Evolutionary conservation across 306 rosid genomes (phyloP).

Genomic region (Cicer cuneatum): DNA sequence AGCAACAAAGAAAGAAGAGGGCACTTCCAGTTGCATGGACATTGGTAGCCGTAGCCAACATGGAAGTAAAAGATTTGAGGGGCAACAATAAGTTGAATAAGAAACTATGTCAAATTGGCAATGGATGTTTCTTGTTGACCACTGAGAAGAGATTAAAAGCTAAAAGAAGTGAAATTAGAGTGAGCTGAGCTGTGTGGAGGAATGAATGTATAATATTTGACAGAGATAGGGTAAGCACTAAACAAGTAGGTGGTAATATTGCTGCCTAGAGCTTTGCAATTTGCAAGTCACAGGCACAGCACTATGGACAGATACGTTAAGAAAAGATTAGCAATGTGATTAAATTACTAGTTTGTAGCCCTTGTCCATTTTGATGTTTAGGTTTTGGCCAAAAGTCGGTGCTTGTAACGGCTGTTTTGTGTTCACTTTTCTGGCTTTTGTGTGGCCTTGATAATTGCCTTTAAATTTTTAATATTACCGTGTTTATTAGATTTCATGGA

Average conservation of each 20-base stretch:
- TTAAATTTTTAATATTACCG: not conserved
- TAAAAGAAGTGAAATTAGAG: conserved; percentile 25
- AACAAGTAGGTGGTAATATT: conserved; percentile 24
- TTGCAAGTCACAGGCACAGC: conserved; percentile 50
- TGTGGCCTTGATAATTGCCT: conserved; percentile 38
- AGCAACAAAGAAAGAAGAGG: conserved; percentile 57
- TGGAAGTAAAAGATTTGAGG: conserved; percentile 66
- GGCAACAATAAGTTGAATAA: conserved; percentile 14
- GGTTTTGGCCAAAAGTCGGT: conserved; percentile 42
- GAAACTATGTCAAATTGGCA: conserved; percentile 14
- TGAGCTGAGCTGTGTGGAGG: not conserved
- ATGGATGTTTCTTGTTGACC: conserved; percentile 40
- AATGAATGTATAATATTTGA: conserved; percentile 40
- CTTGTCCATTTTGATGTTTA: conserved; percentile 42
- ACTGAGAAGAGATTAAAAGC: conserved; percentile 29
- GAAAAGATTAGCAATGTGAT: conserved; percentile 43
- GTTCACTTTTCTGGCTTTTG: conserved; percentile 35
- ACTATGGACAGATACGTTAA: conserved; percentile 44
- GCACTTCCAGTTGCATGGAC: conserved; percentile 43
- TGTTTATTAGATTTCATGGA: not conserved
- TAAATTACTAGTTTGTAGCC: conserved; percentile 30
- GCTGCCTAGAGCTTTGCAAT: conserved; percentile 44
- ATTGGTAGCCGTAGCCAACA: conserved; percentile 47
- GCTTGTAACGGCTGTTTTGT: conserved; percentile 29
- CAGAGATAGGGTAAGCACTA: conserved; percentile 41